phyloP scores from a whole-genome alignment of 192 early-diverging fungal genomes.

The Obelidium mucronatum region DNA sequence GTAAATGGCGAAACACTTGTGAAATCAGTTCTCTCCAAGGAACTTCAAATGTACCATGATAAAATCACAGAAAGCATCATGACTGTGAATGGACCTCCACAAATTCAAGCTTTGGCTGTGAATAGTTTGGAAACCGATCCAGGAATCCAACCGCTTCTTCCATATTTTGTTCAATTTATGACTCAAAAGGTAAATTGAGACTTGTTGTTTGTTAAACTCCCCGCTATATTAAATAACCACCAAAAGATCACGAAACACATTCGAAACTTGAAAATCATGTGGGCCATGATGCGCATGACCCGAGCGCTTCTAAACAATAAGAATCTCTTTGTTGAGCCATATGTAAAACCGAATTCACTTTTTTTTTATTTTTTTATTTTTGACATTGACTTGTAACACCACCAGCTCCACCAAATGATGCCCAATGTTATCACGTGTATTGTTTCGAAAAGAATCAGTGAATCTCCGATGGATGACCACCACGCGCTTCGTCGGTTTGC shows the following conservation, averaged over 20 bases:
- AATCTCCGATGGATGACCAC: constrained; percentile 76
- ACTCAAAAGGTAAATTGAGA: constrained; percentile 72
- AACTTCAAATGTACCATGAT: constrained; percentile 94
- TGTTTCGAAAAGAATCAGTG: constrained; percentile 83
- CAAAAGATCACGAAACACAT: constrained; percentile 81
- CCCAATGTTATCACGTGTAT: constrained; percentile 93
- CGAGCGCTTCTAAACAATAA: constrained; percentile 84
- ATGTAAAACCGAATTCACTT: constrained; percentile 58
- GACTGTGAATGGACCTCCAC: constrained; percentile 61
- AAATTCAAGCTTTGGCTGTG: constrained; percentile 76
- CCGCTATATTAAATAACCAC: background rate
- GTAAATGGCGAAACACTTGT: constrained; percentile 71
- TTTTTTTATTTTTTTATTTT: constrained; percentile 18
- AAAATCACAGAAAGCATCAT: constrained; percentile 83
- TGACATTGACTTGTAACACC: no score
- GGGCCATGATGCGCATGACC: constrained; percentile 81
- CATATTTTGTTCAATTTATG: constrained; percentile 95
- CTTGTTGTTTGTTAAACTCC: constrained; percentile 14
- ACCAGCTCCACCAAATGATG: constrained; percentile 92
- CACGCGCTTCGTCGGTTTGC: constrained; percentile 83
- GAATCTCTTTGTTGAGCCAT: constrained; percentile 92
- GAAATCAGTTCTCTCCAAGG: constrained; percentile 90
- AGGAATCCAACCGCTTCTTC: constrained; percentile 91
- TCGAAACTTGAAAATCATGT: constrained; percentile 72
- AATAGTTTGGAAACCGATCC: constrained; percentile 88